Percentiles rank a stretch among this genome's conserved stretches.
phyloP scores from a whole-genome alignment of 2,329 filamentous ascomycete species.

The Arthrinium phaeospermum region DNA sequence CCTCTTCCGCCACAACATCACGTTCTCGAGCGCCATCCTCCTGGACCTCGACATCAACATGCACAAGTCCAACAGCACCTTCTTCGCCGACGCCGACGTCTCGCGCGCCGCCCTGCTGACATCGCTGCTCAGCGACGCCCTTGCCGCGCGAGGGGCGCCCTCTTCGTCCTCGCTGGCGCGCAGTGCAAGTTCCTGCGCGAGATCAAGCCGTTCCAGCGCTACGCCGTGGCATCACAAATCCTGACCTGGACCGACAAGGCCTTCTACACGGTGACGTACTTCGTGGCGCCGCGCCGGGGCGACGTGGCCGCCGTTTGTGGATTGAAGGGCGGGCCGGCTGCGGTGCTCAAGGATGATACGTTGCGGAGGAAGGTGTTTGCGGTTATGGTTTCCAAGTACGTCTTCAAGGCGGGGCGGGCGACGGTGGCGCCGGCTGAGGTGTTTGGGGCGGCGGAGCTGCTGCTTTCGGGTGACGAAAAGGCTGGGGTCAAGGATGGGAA shows the following conservation, averaged over 20 bases:
- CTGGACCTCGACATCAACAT: conserved; percentile 22
- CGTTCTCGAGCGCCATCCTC: not conserved
- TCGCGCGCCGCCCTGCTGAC: conserved; percentile 19
- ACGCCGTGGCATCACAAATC: conserved; percentile 15
- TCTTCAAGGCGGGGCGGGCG: conserved; percentile 1
- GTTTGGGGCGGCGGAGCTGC: not conserved
- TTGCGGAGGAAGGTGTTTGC: conserved; percentile 2
- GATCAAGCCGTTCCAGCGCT: conserved; percentile 19
- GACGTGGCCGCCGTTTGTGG: not conserved
- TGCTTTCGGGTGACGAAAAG: not conserved
- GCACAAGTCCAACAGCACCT: conserved; percentile 25
- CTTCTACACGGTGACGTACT: conserved; percentile 18
- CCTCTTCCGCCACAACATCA: conserved; percentile 4
- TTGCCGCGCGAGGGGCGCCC: not conserved
- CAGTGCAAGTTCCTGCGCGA: conserved; percentile 21
- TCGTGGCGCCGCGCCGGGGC: not conserved
- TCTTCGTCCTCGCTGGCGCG: not conserved
- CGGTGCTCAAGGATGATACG: not conserved
- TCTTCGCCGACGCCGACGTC: conserved; percentile 19
- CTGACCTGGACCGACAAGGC: conserved; percentile 23
- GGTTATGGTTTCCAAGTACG: conserved; percentile 11
- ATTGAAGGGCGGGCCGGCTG: not conserved
- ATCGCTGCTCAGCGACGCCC: not conserved
- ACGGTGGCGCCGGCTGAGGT: conserved; percentile 8
- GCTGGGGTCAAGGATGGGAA: not conserved